Conservation (phyloP, 768 basidiomycete genomes). For the Amyloporia xantha region DNA sequence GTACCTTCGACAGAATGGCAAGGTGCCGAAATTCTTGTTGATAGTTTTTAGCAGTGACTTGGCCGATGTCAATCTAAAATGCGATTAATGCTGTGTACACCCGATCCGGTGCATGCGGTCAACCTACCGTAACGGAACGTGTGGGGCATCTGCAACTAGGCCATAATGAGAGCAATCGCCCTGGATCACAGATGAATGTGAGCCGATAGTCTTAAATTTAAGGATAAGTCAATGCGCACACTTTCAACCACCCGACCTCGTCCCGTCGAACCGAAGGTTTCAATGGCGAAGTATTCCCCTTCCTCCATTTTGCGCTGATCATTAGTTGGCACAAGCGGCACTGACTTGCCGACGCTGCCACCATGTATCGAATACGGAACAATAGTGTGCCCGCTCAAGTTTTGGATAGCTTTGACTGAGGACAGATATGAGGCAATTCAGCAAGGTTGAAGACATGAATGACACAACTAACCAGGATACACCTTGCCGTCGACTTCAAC, state of each 20-base stretch:
- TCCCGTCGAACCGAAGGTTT: conserved; percentile 98
- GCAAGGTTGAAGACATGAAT: neutral
- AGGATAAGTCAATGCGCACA: conserved; percentile 30
- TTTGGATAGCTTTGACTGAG: conserved; percentile 87
- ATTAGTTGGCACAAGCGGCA: conserved; percentile 81
- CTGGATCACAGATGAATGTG: conserved; percentile 29
- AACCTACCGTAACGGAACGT: conserved; percentile 66
- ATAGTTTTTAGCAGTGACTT: conserved; percentile 84
- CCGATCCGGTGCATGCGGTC: neutral
- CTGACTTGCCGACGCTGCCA: conserved; percentile 88
- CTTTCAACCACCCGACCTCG: conserved; percentile 81
- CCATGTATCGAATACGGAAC: conserved; percentile 89
- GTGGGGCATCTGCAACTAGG: conserved; percentile 58
- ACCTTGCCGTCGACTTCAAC: conserved; percentile 86
- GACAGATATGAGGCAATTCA: conserved; percentile 1
- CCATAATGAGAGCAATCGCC: conserved; percentile 96
- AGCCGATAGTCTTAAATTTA: neutral
- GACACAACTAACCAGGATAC: conserved; percentile 52
- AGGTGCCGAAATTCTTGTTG: conserved; percentile 87
- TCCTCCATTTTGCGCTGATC: conserved; percentile 98
- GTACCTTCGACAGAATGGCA: conserved; percentile 94
- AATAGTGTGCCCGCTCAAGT: conserved; percentile 93
- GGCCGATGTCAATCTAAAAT: conserved; percentile 66
- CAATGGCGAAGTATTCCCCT: conserved; percentile 98
- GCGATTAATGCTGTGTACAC: neutral